Evolutionary conservation across 163 green algal species (phyloP).

Genomic region (Prototheca wickerhamii): DNA sequence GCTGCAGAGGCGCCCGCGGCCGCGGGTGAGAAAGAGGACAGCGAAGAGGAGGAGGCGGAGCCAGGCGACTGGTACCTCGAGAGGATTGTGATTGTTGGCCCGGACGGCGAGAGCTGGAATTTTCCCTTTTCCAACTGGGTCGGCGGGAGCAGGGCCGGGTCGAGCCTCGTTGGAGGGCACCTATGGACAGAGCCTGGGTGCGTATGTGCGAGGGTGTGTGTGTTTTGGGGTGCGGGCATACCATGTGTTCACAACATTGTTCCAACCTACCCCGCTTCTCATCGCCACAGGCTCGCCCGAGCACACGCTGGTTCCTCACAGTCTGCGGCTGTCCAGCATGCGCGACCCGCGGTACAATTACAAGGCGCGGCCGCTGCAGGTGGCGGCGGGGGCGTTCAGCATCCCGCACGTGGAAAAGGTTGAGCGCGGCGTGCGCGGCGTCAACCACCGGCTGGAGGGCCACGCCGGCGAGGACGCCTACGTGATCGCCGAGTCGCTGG

Average conservation of each 20-base stretch:
- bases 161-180: no score
- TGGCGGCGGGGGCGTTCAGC: constrained; percentile 36
- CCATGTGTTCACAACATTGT: no score
- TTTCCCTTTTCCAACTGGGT: constrained; percentile 77
- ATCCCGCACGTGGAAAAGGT: constrained; percentile 86
- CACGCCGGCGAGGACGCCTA: constrained; percentile 78
- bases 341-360: constrained; percentile 6
- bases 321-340: constrained; percentile 4
- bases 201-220: no score
- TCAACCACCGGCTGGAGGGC: constrained; percentile 56
- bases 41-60: constrained; percentile 12
- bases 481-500: constrained; percentile 42
- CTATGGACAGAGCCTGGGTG: no score
- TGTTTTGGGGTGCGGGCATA: no score
- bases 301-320: constrained; percentile 7
- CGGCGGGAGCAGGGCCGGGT: constrained; percentile 1
- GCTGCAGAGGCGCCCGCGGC: no score
- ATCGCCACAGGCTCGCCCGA: constrained; percentile 33
- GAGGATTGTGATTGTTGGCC: constrained; percentile 47
- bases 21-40: no score
- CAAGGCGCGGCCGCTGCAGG: constrained; percentile 1
- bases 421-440: constrained; percentile 32
- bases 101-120: constrained; percentile 28
- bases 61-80: constrained; percentile 62
- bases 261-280: no score